phyloP scores from a whole-genome alignment of 2,329 filamentous ascomycete species.

The Cordyceps cicadae region DNA sequence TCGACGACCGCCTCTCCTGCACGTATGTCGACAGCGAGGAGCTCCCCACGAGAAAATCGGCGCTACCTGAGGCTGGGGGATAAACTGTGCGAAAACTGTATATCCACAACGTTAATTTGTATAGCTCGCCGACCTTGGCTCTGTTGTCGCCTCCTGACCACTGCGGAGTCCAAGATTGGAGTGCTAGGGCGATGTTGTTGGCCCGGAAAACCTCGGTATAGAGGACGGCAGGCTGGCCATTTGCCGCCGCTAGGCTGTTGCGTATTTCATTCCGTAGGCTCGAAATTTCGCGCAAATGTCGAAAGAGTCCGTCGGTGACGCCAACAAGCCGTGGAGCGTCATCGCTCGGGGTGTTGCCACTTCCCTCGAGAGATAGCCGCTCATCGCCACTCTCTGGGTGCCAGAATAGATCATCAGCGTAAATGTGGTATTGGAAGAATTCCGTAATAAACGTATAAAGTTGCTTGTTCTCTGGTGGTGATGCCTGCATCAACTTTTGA shows the following conservation, averaged over 20 bases:
- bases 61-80: slow-evolving; percentile 24
- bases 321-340: slow-evolving; percentile 58
- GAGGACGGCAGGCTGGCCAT: slow-evolving; percentile 57
- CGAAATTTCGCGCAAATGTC: slow-evolving; percentile 70
- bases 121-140: slow-evolving; percentile 47
- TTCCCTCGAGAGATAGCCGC: slow-evolving; percentile 33
- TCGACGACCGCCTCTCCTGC: slow-evolving; percentile 13
- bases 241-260: slow-evolving; percentile 49
- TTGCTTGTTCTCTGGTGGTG: slow-evolving; percentile 53
- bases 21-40: slow-evolving; percentile 16
- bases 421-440: slow-evolving; percentile 79
- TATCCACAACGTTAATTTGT: slow-evolving; percentile 59
- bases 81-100: slow-evolving; percentile 56
- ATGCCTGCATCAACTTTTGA: slow-evolving; percentile 57
- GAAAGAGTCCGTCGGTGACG: slow-evolving; percentile 73
- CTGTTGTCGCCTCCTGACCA: slow-evolving; percentile 52
- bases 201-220: slow-evolving; percentile 65
- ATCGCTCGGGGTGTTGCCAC: slow-evolving; percentile 25
- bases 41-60: slow-evolving; percentile 13
- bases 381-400: slow-evolving; percentile 31
- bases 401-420: slow-evolving; percentile 53
- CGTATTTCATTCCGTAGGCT: slow-evolving; percentile 68
- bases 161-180: slow-evolving; percentile 64
- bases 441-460: slow-evolving; percentile 59
- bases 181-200: slow-evolving; percentile 64